Conservation (phyloP, 768 basidiomycete genomes). For the Boletus coccyginus region DNA sequence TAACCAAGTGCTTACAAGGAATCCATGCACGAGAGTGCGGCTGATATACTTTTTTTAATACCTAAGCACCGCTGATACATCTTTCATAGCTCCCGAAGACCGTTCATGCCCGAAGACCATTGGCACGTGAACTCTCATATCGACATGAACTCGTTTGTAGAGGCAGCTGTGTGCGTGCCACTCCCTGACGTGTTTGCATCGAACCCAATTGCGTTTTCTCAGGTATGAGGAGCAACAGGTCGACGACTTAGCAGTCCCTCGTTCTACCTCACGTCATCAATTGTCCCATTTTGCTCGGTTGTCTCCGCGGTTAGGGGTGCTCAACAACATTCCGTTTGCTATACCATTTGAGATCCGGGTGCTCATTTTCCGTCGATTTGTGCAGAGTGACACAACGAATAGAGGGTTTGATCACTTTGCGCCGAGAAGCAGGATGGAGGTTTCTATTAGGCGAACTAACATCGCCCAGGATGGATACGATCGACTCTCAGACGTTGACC, state of each 20-base stretch:
- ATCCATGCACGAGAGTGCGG: slow-evolving; percentile 89
- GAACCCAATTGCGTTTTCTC: background rate
- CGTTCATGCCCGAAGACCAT: slow-evolving; percentile 79
- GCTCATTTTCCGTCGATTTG: slow-evolving; percentile 82
- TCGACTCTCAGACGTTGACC: slow-evolving; percentile 66
- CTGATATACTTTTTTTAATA: background rate
- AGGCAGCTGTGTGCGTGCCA: slow-evolving; percentile 74
- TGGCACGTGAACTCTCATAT: slow-evolving; percentile 71
- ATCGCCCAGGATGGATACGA: slow-evolving; percentile 94
- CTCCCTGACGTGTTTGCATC: background rate
- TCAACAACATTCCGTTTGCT: slow-evolving; percentile 95
- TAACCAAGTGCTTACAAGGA: slow-evolving; percentile 74
- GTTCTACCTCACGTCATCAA: slow-evolving; percentile 60
- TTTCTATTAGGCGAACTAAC: slow-evolving; percentile 53
- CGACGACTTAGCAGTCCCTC: slow-evolving; percentile 24
- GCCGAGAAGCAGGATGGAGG: slow-evolving; percentile 22
- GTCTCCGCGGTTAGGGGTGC: slow-evolving; percentile 76
- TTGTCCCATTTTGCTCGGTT: slow-evolving; percentile 57
- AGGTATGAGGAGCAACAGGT: slow-evolving; percentile 68
- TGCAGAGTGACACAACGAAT: slow-evolving; percentile 55
- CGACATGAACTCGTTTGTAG: slow-evolving; percentile 73
- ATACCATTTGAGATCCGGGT: slow-evolving; percentile 93
- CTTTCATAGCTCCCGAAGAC: slow-evolving; percentile 65
- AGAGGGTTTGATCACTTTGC: slow-evolving; percentile 16
- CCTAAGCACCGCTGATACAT: slow-evolving; percentile 1